Evolutionary conservation across 2,329 filamentous ascomycete species (phyloP), one percentile per base, ranked within the genome.

Genomic region (Hypomyces perniciosus): DNA sequence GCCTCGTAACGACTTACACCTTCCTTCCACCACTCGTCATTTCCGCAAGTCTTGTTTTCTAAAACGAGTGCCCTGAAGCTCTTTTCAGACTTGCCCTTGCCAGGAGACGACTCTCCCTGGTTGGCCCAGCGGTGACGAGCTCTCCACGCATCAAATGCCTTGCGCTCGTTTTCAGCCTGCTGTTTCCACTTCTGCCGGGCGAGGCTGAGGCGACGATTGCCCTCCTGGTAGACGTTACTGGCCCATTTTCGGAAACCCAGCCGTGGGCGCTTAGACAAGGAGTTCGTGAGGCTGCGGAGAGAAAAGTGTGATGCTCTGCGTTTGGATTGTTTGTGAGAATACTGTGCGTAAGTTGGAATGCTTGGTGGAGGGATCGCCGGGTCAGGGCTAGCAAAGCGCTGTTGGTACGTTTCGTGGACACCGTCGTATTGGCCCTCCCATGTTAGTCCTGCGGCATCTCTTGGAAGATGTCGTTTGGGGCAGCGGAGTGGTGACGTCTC

Each of bases 1-100:
- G 63, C 63, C 13, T 59, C 61, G 49, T 65, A 70, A 51, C 59
- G 64, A 26, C 59, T 59, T 4, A 66, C 62, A 4, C 65, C 67
- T 6, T 66, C 65, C 43, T 57, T 61, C 68, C 68, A 71, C 67
- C 68, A 70, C 12, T 64, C 61, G 33, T 65, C 56, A 31, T 61
- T 55, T 9, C 58, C 59, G 39, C 55, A 55, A 4, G 54, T 52
- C 34, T 52, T 55, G 35, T 55, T 52, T 13, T 66, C 60, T 28
- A 62, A 44, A 3, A 58, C 57, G 49, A 65, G 66, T 2, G 56
- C 31, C 31, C 55, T 56, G 45, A 56, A 59, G 5, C 55, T 59
- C 38, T 56, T 59, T 29, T 61, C 56, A 6, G 57, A n/a, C 27
- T 62, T 64, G n/a, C 52, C 55, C 47, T 59, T 60, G 34, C 58